Conservation (phyloP, 2,329 filamentous ascomycete species). For the Botryotinia convoluta region DNA sequence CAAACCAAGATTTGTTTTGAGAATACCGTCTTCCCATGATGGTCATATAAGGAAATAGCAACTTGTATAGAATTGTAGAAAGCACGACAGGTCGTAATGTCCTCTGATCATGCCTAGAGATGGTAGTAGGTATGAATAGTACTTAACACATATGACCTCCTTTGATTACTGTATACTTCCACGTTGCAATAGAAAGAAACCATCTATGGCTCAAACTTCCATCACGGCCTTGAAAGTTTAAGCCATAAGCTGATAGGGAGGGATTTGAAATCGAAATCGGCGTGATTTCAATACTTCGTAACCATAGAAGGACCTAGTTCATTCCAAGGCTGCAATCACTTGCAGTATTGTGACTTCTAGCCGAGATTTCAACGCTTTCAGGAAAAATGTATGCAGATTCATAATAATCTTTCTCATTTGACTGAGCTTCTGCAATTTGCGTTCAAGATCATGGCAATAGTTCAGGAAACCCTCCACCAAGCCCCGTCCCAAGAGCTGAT, state of each 20-base stretch:
- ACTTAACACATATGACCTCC: background rate
- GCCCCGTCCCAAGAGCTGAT: background rate
- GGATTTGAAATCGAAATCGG: background rate
- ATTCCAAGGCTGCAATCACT: background rate
- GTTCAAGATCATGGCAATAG: background rate
- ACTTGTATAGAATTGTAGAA: background rate
- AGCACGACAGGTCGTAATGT: background rate
- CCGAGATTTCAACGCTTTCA: background rate
- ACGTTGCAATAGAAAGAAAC: background rate
- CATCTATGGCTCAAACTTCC: background rate
- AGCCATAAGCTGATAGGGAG: background rate
- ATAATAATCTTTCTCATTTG: constrained; percentile 7
- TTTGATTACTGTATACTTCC: background rate
- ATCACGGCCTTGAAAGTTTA: too few species aligned
- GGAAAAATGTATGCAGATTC: background rate
- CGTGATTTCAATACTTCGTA: background rate
- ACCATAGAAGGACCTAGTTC: background rate
- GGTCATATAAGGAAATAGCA: background rate
- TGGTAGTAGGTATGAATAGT: background rate
- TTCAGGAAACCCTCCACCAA: background rate
- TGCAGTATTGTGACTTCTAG: background rate
- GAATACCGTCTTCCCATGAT: background rate
- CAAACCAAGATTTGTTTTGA: background rate
- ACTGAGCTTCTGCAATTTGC: constrained; percentile 9
- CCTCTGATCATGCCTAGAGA: background rate